Conservation (phyloP, 75 land plant species). For the Pseudotsuga menziesii region DNA sequence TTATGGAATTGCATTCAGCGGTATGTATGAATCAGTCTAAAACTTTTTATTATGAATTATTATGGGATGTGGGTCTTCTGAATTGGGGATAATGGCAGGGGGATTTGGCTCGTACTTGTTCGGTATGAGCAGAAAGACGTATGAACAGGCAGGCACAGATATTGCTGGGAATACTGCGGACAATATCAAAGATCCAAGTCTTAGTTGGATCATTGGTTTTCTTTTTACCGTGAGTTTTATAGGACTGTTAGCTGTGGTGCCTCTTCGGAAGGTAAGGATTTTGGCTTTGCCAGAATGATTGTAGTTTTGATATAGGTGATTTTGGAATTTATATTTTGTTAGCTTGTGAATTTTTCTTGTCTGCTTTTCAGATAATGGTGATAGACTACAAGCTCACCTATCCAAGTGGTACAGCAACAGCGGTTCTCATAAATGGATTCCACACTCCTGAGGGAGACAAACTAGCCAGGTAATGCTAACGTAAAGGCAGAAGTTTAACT, state of each 20-base stretch:
- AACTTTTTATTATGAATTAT: neutral
- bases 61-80: neutral
- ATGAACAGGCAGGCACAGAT: conserved; percentile 12
- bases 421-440: conserved; percentile 86
- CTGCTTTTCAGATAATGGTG: conserved; percentile 55
- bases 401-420: conserved; percentile 98
- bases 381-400: conserved; percentile 83
- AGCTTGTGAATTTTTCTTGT: too few species aligned
- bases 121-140: conserved; percentile 47
- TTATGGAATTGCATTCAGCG: conserved; percentile 47
- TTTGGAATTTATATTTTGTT: neutral
- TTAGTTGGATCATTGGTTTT: conserved; percentile 73
- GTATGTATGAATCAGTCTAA: conserved; percentile 13
- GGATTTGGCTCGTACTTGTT: conserved; percentile 58
- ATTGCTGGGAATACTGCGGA: conserved; percentile 15
- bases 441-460: conserved; percentile 77
- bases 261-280: conserved; percentile 55
- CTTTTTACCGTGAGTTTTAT: conserved; percentile 62
- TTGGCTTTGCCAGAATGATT: neutral
- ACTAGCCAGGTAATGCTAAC: conserved; percentile 53
- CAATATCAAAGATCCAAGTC: conserved; percentile 37
- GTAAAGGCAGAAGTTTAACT: too few species aligned
- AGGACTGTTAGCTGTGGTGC: conserved; percentile 65
- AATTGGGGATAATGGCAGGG: conserved; percentile 19
- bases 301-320: too few species aligned